phyloP scores from a whole-genome alignment of 305 asterid genomes.

The Salvia sclarea region DNA sequence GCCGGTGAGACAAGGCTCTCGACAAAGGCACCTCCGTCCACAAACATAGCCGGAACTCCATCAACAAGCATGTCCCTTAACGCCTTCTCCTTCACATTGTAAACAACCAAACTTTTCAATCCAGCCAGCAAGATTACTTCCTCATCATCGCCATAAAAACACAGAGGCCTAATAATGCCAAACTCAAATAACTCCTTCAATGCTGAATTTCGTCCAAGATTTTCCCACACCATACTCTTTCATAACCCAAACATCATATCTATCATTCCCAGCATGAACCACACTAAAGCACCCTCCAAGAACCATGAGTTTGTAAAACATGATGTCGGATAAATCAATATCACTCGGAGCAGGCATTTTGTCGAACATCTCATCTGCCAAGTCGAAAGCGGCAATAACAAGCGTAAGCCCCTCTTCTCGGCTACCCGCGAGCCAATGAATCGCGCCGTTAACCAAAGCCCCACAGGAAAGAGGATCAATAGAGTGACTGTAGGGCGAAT shows the following conservation, averaged over 20 bases:
- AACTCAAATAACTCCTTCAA: background rate
- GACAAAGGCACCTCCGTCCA: conserved; percentile 31
- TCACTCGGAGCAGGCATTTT: conserved; percentile 44
- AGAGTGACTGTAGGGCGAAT: conserved; percentile 47
- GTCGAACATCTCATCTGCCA: conserved; percentile 14
- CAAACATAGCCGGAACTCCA: conserved; percentile 24
- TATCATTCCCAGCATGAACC: conserved; percentile 6
- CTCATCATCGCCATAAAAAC: conserved; percentile 38
- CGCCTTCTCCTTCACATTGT: conserved; percentile 21
- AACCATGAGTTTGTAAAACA: conserved; percentile 32
- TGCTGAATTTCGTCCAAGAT: conserved; percentile 40
- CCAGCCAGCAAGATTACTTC: conserved; percentile 34
- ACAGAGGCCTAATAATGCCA: conserved; percentile 33
- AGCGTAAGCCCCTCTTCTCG: conserved; percentile 6
- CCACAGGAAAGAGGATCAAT: conserved; percentile 36
- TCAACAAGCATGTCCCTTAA: conserved; percentile 33
- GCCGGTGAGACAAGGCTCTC: conserved; percentile 36
- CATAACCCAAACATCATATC: conserved; percentile 53
- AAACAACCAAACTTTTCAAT: conserved; percentile 28
- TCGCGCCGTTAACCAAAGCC: conserved; percentile 41
- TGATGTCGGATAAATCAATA: conserved; percentile 21
- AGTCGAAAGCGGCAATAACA: conserved; percentile 44
- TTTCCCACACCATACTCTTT: conserved; percentile 46
- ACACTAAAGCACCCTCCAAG: conserved; percentile 48
- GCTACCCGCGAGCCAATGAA: conserved; percentile 54